Percentiles rank a stretch among this genome's conserved stretches.
These are phyloP conservation scores for Ganoderma boninense DNA, from an alignment of 1,284 basidiomycete species.

Conservation along the genomic window DNA sequence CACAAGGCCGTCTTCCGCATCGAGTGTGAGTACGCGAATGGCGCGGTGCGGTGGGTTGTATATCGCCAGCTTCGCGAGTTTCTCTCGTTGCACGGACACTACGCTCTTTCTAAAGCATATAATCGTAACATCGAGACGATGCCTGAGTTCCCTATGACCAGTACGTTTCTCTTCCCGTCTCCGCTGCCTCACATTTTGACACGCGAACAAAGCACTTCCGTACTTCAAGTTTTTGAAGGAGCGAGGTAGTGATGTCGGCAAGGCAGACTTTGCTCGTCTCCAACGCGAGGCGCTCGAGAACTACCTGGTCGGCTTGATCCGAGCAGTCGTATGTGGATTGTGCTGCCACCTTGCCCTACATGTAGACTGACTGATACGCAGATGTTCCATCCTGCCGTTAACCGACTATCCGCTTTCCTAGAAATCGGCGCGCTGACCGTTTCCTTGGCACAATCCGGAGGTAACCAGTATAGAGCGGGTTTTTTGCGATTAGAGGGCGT, in stretches of 20 bases:
- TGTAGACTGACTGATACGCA: neutral
- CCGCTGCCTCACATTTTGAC: neutral
- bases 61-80: constrained; percentile 97
- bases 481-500: constrained; percentile 71
- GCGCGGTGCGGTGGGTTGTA: constrained; percentile 95
- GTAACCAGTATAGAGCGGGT: constrained; percentile 90
- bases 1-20: constrained; percentile 90
- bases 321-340: constrained; percentile 80
- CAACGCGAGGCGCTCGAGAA: constrained; percentile 88
- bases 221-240: constrained; percentile 87
- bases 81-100: constrained; percentile 90
- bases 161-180: constrained; percentile 50
- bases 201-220: constrained; percentile 68
- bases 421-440: constrained; percentile 94
- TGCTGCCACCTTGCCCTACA: neutral
- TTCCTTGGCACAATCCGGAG: constrained; percentile 84
- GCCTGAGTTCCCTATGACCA: constrained; percentile 93
- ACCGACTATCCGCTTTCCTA: constrained; percentile 93
- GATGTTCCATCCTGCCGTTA: constrained; percentile 98
- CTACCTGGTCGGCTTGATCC: constrained; percentile 90
- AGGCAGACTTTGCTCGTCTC: constrained; percentile 80
- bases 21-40: constrained; percentile 97
- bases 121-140: constrained; percentile 77
- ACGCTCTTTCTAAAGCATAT: constrained; percentile 86
- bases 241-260: constrained; percentile 59